Conservation (phyloP, 208 protist species). For the Entamoeba moshkovskii region DNA sequence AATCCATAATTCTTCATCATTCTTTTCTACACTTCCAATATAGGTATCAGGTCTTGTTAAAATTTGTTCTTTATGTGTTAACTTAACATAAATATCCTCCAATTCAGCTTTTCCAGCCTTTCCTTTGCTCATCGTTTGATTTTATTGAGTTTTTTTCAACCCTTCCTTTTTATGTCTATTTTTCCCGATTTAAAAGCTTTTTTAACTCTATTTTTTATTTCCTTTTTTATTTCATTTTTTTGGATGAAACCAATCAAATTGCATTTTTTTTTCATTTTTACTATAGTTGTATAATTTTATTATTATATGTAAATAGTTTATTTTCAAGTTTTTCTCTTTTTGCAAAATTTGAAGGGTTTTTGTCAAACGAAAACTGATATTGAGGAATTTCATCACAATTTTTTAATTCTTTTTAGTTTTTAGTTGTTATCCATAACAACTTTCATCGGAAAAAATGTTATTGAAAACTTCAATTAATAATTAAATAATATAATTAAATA, state of each 20-base stretch:
- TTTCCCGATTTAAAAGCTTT: not conserved
- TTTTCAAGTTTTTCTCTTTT: no score
- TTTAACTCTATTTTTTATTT: not conserved
- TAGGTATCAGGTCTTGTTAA: conserved; percentile 94
- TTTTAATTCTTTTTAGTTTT: no score
- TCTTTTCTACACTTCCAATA: conserved; percentile 62
- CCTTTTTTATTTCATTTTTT: not conserved
- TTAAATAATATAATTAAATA: no score
- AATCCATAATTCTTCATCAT: not conserved
- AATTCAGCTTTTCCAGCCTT: not conserved
- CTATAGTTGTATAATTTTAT: not conserved
- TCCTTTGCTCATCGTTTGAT: not conserved
- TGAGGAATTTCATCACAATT: no score
- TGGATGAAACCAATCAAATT: not conserved
- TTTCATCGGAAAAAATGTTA: no score
- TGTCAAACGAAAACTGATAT: no score
- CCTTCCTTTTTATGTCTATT: no score
- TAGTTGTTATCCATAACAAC: no score
- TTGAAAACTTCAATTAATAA: no score
- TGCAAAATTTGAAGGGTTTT: no score
- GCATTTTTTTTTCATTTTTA: not conserved
- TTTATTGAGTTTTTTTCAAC: not conserved
- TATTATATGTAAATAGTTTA: not conserved
- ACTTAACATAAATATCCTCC: not conserved
- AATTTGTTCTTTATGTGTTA: conserved; percentile 75